Conservation (phyloP, 345 rosid species). For the Acer saccharum region DNA sequence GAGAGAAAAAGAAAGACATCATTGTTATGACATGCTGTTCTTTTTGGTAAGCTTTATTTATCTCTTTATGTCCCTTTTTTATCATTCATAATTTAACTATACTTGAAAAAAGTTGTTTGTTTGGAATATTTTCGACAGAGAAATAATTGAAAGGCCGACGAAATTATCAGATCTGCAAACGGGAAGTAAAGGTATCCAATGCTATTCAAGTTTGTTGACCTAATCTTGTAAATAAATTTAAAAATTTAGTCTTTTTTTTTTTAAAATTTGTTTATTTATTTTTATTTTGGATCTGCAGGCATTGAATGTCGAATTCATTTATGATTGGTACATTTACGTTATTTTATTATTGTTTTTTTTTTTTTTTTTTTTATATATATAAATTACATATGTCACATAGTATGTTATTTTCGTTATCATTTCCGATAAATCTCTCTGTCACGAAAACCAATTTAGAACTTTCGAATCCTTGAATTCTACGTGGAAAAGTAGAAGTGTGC, state of each 20-base stretch:
- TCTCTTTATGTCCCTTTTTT: background rate
- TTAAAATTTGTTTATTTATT: background rate
- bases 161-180: background rate
- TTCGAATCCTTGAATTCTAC: background rate
- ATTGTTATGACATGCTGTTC: background rate
- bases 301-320: background rate
- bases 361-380: background rate
- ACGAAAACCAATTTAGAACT: slow-evolving; percentile 5
- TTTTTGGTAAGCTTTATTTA: background rate
- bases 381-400: no score
- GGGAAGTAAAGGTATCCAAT: slow-evolving; percentile 30
- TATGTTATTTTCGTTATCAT: background rate
- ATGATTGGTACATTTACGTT: no score
- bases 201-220: background rate
- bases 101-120: background rate
- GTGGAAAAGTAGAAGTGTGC: background rate
- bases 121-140: background rate
- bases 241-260: background rate
- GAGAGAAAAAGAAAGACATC: background rate
- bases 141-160: background rate
- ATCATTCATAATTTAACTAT: background rate
- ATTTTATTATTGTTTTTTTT: background rate
- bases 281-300: slow-evolving; percentile 2
- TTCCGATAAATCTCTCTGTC: background rate
- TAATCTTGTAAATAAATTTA: background rate